These are phyloP conservation scores for Austroboletus novae-zelandiae DNA, from an alignment of 1,284 basidiomycete genomes.

Conservation along the genomic window DNA sequence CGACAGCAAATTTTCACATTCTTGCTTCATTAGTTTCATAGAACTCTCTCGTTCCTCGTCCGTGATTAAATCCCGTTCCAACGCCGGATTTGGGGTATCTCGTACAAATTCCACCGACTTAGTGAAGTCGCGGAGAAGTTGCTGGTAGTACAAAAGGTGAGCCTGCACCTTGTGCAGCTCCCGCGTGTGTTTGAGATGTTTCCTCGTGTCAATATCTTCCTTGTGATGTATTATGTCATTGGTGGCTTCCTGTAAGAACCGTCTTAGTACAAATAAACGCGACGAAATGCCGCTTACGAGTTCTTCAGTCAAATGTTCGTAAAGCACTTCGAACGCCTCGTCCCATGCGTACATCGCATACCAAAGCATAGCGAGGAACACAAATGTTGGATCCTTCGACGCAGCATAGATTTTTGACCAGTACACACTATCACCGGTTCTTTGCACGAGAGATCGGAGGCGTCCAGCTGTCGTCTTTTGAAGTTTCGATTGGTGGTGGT, in stretches of 20 bases:
- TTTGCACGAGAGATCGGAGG: constrained; percentile 35
- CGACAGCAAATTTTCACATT: constrained; percentile 41
- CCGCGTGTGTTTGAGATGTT: constrained; percentile 39
- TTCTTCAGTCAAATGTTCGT: constrained; percentile 41
- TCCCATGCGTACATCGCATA: constrained; percentile 60
- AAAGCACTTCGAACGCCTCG: constrained; percentile 50
- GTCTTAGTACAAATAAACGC: not conserved
- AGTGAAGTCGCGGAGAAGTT: constrained; percentile 53
- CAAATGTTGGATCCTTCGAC: constrained; percentile 50
- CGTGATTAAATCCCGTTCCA: constrained; percentile 26
- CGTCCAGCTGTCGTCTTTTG: constrained; percentile 34
- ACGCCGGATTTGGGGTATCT: constrained; percentile 45
- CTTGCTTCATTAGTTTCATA: constrained; percentile 36
- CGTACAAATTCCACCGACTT: constrained; percentile 49
- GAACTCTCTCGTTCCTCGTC: constrained; percentile 16
- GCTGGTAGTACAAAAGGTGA: constrained; percentile 51
- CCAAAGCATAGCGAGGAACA: constrained; percentile 53
- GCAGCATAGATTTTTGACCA: constrained; percentile 51
- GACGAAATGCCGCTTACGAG: constrained; percentile 34
- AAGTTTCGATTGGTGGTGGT: constrained; percentile 34
- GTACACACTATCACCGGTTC: constrained; percentile 45
- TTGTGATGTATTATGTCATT: no score
- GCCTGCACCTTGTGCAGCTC: constrained; percentile 54
- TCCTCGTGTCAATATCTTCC: constrained; percentile 28
- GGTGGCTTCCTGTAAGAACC: constrained; percentile 37